Base-by-base conservation (phyloP, 2,329 filamentous ascomycete species). In the Podosphaera xanthii region DNA sequence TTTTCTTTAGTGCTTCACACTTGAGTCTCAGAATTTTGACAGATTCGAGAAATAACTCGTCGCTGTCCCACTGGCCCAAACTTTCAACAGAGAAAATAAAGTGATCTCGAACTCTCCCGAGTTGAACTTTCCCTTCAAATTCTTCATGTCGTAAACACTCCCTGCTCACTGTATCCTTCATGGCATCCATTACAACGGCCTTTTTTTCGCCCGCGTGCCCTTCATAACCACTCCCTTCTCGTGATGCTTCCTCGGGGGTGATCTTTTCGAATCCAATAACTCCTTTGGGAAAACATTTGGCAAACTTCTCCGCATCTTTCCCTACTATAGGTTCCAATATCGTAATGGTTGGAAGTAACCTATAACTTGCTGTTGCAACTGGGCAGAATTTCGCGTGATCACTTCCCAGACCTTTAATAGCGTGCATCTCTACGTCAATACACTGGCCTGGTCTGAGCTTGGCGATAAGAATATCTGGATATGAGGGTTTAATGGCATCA, bases 301-400 rank as follows among this genome's bases (percentile, higher is more conserved):
- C 81, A 68, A 98, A 97, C 70, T 96, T 95, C 68, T 82, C 79
- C 2, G 92, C 92, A 67, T 97, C 89, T 48, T 77, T 76, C 50
- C 91, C 92, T 3, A 94, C 70, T 61, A 98, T 97, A 30, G 92
- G 92, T 65, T 78, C 75, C 52, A 78, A 75, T 68, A 98, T 97
- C 63, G 79, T 78, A 71, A 98, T 97, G 64, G 83, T 83, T 6
- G 92, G 92, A 68, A 98, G 74, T 30, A 98, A 78, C 57, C 92
- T 82, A 74, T 98, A 98, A 33, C 86, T 87, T 2, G 92, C 92
- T 0, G 92, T 96, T 2, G 91, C 90, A 42, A 97, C 92, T 54
- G 92, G 92, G 0, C 88, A 95, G 75, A 92, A 98, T 72, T 98
- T 98, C 66, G 92, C 85, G 71, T 98, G 92, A 72, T 98, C 92